Evolutionary conservation across 176 grass and related monocot species (phyloP).

Genomic region (Sorghum bicolor): DNA sequence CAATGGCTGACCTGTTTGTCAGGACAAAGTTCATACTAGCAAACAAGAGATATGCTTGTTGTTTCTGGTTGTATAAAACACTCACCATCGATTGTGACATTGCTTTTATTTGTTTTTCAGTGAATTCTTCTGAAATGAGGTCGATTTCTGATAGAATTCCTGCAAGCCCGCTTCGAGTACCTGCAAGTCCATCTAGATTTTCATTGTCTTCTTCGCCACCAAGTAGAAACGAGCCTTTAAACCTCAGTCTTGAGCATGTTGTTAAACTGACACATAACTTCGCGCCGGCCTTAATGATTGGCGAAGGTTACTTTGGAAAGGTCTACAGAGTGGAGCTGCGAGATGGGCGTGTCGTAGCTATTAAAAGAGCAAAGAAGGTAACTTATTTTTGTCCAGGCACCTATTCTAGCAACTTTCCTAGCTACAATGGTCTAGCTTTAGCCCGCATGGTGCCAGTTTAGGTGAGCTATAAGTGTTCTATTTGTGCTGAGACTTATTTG

Average conservation of each 20-base stretch:
- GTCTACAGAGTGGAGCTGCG: constrained; percentile 77
- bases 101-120: constrained; percentile 49
- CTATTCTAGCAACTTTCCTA: not conserved
- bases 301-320: constrained; percentile 80
- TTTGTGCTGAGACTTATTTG: not conserved
- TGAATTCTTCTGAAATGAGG: constrained; percentile 56
- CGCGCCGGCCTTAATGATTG: constrained; percentile 59
- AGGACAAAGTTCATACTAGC: constrained; percentile 17
- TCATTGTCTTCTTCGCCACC: constrained; percentile 66
- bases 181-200: constrained; percentile 86
- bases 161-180: constrained; percentile 57
- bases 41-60: not conserved
- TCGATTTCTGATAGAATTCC: constrained; percentile 61
- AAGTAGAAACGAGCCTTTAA: constrained; percentile 64
- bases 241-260: constrained; percentile 69
- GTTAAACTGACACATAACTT: constrained; percentile 86
- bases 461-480: constrained; percentile 6
- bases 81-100: constrained; percentile 17
- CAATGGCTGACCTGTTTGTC: constrained; percentile 9
- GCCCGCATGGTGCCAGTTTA: not conserved
- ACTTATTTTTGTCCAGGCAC: constrained; percentile 6
- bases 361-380: constrained; percentile 95
- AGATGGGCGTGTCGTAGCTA: constrained; percentile 57
- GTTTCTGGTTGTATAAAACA: not conserved
- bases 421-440: not conserved